A percentile compares a stretch with the other conserved stretches of the same genome.
Evolutionary conservation across 176 grass and related monocot genomes (phyloP).

Genomic region (Tillandsia leiboldiana): DNA sequence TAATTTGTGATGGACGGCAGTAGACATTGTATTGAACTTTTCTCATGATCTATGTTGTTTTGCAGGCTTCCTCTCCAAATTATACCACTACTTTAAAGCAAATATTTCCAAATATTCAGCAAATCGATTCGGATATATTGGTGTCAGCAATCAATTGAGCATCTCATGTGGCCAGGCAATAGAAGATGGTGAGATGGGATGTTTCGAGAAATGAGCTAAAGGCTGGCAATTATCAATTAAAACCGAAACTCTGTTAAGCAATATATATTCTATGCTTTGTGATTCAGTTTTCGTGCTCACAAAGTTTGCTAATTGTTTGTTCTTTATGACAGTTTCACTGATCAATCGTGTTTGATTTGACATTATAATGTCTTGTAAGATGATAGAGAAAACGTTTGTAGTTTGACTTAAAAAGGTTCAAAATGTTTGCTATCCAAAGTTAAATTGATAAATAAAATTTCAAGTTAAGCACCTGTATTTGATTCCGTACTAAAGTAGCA

Average conservation of each 20-base stretch:
- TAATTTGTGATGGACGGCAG: not conserved
- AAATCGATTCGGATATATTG: slow-evolving; percentile 85
- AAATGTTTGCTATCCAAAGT: not conserved
- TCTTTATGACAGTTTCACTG: not conserved
- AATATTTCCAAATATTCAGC: slow-evolving; percentile 81
- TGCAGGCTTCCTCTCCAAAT: slow-evolving; percentile 57
- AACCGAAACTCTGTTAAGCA: not conserved
- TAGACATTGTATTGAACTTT: not conserved
- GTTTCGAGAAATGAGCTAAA: not conserved
- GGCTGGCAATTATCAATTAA: not conserved
- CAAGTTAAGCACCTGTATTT: not conserved
- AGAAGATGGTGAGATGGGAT: not conserved
- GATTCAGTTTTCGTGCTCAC: not conserved
- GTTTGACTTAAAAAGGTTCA: not conserved
- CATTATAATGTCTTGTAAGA: not conserved
- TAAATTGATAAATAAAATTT: not conserved
- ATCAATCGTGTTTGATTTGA: not conserved
- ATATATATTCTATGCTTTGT: too few species aligned
- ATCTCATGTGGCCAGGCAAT: not conserved
- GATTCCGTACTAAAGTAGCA: not conserved
- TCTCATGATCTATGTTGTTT: slow-evolving; percentile 12
- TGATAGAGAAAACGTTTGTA: not conserved
- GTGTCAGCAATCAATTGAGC: slow-evolving; percentile 20
- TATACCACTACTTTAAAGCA: slow-evolving; percentile 48
- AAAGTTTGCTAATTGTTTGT: not conserved